Evolutionary conservation across 768 basidiomycete genomes (phyloP).

Genomic region (Leccinum aurantiacum): DNA sequence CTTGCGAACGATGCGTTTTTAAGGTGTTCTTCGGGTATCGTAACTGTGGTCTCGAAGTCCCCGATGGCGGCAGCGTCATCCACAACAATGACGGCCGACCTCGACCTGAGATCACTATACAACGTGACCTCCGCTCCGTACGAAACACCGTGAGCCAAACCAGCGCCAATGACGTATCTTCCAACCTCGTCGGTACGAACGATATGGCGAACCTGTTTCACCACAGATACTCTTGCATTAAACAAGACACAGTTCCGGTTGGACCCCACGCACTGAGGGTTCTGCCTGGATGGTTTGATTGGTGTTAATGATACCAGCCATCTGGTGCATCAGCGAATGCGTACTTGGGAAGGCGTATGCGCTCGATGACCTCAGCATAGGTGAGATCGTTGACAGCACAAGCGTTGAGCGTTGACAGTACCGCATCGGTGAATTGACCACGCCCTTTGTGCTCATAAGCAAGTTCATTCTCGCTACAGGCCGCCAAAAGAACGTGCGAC

Average conservation of each 20-base stretch:
- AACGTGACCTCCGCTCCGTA: conserved; percentile 20
- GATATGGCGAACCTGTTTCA: conserved; percentile 5
- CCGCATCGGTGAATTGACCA: conserved; percentile 28
- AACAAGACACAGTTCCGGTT: conserved; percentile 27
- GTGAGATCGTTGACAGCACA: conserved; percentile 19
- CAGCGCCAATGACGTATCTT: conserved; percentile 24
- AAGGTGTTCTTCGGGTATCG: too few species aligned
- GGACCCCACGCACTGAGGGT: conserved; percentile 31
- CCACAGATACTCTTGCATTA: conserved; percentile 17
- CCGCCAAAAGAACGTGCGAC: conserved; percentile 45
- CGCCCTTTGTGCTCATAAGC: conserved; percentile 28
- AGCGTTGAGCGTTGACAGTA: conserved; percentile 17
- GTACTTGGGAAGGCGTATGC: conserved; percentile 16
- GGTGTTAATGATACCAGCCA: neutral
- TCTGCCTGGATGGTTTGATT: conserved; percentile 18
- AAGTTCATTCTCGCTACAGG: conserved; percentile 37
- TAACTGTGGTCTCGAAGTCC: too few species aligned
- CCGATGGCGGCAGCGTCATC: neutral
- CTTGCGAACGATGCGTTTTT: too few species aligned
- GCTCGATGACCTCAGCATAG: conserved; percentile 24
- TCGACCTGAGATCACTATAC: conserved; percentile 8
- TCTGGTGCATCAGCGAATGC: neutral
- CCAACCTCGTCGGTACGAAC: neutral
- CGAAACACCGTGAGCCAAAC: conserved; percentile 28
- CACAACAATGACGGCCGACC: conserved; percentile 1